Evolutionary conservation across 345 rosid species (phyloP), one percentile per base, ranked within the genome.

Genomic region (Mercurialis annua): DNA sequence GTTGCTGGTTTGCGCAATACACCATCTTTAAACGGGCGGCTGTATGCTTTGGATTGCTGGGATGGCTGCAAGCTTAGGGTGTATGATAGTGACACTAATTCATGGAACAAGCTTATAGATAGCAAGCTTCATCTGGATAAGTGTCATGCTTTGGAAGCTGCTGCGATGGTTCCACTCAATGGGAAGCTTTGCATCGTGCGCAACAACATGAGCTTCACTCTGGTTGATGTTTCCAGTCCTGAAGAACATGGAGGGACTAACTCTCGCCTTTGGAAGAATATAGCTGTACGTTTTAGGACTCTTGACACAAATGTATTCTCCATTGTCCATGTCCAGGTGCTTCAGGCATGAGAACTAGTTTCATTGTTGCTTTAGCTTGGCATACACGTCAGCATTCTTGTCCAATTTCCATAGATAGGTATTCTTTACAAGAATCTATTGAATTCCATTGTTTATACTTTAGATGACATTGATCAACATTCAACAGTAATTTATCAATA

Each of bases 1-100:
- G 90, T 93, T 57, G 70, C 88, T 31, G 98, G 97, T 56, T 93
- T 97, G 98, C 81, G 96, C 60, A 90, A 88, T 71, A 96, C 97
- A 64, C 79, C 83, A 60, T 84, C 85, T 30, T 78, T 90, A 27
- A 77, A 93, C 51, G 94, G 97, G 21, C 79, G 71, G 33, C 96
- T 93, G 51, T 93, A 87, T 71, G 97, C 96, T 46, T 72, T 85
- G 77, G 97, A 90, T 73, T 93, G 98, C 74, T 81, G 83, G 30
- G 98, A 93, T 31, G 98, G 98, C 9, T 93, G 98, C 78, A 93
- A 87, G 65, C 86, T 93, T 26, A 80, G 92, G 81, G 86, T 83
- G 48, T 93, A 82, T 54, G 98, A 93, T 60, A 86, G 78, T 61
- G 72, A 79, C 29, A 68, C 92, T 0, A 89, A 85, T 76, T 81